Evolutionary conservation across 2,329 filamentous ascomycete species (phyloP).

Genomic region (Trichoderma sp.): DNA sequence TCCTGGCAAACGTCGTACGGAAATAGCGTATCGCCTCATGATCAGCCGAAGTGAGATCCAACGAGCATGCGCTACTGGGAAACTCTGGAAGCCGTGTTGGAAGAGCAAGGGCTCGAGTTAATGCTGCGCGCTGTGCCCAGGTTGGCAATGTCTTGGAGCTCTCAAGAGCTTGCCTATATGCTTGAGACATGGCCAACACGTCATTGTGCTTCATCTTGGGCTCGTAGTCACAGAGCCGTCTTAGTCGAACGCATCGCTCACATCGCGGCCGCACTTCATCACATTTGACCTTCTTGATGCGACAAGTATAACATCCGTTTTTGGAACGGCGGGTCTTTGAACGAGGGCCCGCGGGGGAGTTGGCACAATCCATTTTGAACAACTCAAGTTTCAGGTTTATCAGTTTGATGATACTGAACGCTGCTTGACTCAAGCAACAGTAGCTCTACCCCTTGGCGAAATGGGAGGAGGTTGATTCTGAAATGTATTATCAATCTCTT

Average conservation of each 20-base stretch:
- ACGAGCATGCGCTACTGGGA: constrained; percentile 32
- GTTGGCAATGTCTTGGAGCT: constrained; percentile 9
- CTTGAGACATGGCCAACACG: constrained; percentile 12
- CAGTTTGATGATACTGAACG: not conserved
- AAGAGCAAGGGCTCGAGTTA: constrained; percentile 26
- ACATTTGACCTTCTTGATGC: constrained; percentile 41
- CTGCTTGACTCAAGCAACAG: not conserved
- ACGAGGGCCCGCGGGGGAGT: not conserved
- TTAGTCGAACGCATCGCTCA: constrained; percentile 36
- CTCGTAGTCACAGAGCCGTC: constrained; percentile 38
- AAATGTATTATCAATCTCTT: not conserved
- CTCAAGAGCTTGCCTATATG: constrained; percentile 14
- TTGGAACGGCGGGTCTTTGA: constrained; percentile 32
- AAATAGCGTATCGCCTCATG: constrained; percentile 45
- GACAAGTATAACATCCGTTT: constrained; percentile 38
- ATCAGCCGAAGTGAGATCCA: constrained; percentile 38
- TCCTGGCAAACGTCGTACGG: constrained; percentile 42
- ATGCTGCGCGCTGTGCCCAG: constrained; percentile 25
- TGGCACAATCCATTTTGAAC: not conserved
- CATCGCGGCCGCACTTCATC: constrained; percentile 38
- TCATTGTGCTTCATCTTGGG: constrained; percentile 31
- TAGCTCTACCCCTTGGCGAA: not conserved
- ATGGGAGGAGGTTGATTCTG: not conserved
- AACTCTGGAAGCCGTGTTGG: constrained; percentile 29
- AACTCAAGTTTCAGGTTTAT: not conserved